Percentiles rank a stretch among this genome's conserved stretches.
phyloP scores from a whole-genome alignment of 208 protist species.

The Crithidia mellificae region DNA sequence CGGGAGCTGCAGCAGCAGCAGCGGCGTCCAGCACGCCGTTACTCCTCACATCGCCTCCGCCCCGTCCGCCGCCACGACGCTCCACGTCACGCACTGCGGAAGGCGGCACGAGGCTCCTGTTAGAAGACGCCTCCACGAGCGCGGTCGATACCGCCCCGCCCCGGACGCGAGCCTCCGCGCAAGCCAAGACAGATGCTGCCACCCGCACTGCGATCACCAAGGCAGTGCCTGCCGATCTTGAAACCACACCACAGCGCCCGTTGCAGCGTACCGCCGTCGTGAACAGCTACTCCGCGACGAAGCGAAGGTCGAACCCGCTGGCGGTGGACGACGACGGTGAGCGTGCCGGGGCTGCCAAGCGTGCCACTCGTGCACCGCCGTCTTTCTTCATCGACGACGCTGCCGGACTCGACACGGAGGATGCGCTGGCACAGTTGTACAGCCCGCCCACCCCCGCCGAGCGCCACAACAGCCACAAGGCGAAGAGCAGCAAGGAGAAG shows the following conservation, averaged over 20 bases:
- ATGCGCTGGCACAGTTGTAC: background rate
- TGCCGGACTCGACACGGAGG: background rate
- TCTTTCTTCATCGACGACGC: background rate
- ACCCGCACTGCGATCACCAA: too few species aligned
- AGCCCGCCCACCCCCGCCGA: conserved; percentile 6
- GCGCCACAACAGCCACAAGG: background rate
- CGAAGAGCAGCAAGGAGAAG: background rate
- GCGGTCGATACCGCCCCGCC: background rate
- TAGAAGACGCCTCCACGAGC: background rate
- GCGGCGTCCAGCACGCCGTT: background rate
- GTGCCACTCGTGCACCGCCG: background rate
- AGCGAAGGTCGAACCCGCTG: conserved; percentile 1
- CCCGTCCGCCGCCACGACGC: background rate
- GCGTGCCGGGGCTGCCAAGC: background rate
- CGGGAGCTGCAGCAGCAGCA: too few species aligned
- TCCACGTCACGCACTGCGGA: background rate
- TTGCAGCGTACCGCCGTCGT: background rate
- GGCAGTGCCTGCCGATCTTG: too few species aligned
- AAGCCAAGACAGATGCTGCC: background rate
- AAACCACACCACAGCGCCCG: background rate
- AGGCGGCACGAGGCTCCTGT: background rate
- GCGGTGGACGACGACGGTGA: background rate
- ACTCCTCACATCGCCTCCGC: background rate
- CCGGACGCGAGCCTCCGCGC: background rate
- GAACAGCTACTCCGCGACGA: conserved; percentile 6